Base-by-base conservation (phyloP, 2,329 filamentous ascomycete species). In the Cadophora sp. region DNA sequence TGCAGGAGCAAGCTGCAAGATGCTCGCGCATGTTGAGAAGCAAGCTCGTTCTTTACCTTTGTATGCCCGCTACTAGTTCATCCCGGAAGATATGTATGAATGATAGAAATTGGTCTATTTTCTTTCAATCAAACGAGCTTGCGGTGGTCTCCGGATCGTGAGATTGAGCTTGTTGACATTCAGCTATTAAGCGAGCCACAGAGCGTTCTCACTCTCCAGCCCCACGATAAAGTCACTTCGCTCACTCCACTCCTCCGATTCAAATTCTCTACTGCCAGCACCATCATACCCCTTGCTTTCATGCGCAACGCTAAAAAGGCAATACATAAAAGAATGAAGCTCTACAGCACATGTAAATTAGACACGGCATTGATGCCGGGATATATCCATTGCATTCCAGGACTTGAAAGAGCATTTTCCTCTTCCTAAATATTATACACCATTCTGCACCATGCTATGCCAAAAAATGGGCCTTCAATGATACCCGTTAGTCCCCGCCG, bases 401-500 rank as follows among this genome's bases (percentile, higher is more conserved):
- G 51, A 31, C 27, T 9, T 58, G 8, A 37, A 27, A 40, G 19
- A 22, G 14, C 3, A n/a, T 7, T 48, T 48, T 22, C 12, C 19
- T 22, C 22, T 31, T 31, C 50, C 51, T 46, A 56, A 58, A 7
- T 61, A 27, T 67, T 69, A 48, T 67, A 69, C 68, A 67, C 43
- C 43, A 48, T 48, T 48, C 16, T 53, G 40, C 48, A 31, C 55
- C 26, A 48, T 58, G 53, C 55, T 68, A 62, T 34, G 37, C 34
- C 62, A 11, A 31, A 26, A n/a, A 56, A 50, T 63, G n/a, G 26
- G 24, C 3, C 3, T 40, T 70, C 69, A 70, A 71, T 74, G 73
- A 72, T 70, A 74, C 51, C 74, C 73, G 68, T 76, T 76, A 12
- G 68, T 71, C 16, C 64, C 69, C 19, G 77, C 74, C 48, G 76